Base-by-base conservation (phyloP, 2,329 filamentous ascomycete species). In the Aurifilum marmelostoma region DNA sequence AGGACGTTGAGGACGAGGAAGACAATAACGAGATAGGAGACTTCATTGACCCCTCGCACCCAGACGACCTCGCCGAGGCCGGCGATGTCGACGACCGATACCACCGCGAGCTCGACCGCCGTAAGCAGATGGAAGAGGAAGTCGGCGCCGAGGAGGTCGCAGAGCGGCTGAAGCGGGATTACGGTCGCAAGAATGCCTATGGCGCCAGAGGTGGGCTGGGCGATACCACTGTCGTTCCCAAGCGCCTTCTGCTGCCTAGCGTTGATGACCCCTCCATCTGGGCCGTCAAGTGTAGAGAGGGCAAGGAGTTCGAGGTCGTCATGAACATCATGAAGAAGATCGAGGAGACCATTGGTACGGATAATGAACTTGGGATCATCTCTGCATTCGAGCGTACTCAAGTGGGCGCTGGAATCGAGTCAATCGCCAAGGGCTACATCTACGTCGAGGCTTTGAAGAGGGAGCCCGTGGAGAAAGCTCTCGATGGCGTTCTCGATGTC, bases 191-290 rank as follows among this genome's bases (percentile, higher is more conserved):
- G 52, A 85, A 88, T 67, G 87, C 87, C 37, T 71, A 71, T 56
- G 68, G 67, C 18, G 64, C 67, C 24, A 58, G 69, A 29, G 87
- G 89, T 56, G 86, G 87, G 76, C 80, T 87, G 71, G 87, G 87
- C 64, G 92, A 95, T 75, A 89, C 91, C 29, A 88, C 91, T 2
- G 88, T 95, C 62, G 90, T 97, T 3, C 94, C 94, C 27, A 94
- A 95, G 79, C 89, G 93, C 71, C 82, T 98, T 56, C 86, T 98
- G 16, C 89, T 98, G 58, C 96, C 96, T 5, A 96, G 93, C 75
- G 94, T 97, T 63, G 92, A 97, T 72, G 96, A 99, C 78, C 96
- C 96, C 1, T 94, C 92, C 75, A 98, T 99, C 77, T 99, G 93
- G 93, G 93, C 92, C 71, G 91, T 97, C 72, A 90, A 92, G 75